A percentile compares a stretch with the other conserved stretches of the same genome.
Evolutionary conservation across 768 basidiomycete genomes (phyloP).

Genomic region (Sporobolomyces roseus): DNA sequence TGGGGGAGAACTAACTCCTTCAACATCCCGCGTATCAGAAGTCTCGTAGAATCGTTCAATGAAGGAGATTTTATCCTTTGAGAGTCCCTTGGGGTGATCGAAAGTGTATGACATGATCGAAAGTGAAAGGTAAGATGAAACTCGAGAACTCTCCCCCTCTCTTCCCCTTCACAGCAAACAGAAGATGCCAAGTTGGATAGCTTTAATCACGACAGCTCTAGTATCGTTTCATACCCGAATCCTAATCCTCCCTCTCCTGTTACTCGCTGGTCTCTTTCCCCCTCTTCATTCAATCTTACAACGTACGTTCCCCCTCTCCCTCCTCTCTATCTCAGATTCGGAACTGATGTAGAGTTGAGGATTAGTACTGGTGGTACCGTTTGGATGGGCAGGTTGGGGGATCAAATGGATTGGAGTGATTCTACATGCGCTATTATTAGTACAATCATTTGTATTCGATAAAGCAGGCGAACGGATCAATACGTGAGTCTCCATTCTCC

Average conservation of each 20-base stretch:
- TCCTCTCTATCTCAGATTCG: background rate
- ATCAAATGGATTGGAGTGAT: background rate
- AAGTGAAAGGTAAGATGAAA: background rate
- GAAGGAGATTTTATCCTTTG: conserved; percentile 1
- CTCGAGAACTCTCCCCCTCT: background rate
- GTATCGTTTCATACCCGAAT: background rate
- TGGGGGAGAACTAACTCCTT: background rate
- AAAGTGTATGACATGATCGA: conserved; percentile 6
- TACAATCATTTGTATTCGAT: background rate
- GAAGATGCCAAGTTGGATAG: conserved; percentile 1
- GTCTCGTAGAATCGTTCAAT: background rate
- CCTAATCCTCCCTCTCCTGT: background rate
- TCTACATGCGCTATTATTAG: background rate
- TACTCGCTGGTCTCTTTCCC: background rate
- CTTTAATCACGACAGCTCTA: background rate
- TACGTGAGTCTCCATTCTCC: background rate
- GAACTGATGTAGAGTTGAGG: no score
- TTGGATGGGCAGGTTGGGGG: background rate
- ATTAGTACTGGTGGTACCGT: no score
- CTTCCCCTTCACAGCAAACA: background rate
- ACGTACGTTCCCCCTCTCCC: background rate
- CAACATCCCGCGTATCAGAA: conserved; percentile 2
- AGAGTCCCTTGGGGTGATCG: background rate
- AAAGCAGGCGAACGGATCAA: background rate
- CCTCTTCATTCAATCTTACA: background rate